Evolutionary conservation across 2,329 filamentous ascomycete species (phyloP), one percentile per base, ranked within the genome.

Genomic region (Dryadomyces quercus-mongolicae): DNA sequence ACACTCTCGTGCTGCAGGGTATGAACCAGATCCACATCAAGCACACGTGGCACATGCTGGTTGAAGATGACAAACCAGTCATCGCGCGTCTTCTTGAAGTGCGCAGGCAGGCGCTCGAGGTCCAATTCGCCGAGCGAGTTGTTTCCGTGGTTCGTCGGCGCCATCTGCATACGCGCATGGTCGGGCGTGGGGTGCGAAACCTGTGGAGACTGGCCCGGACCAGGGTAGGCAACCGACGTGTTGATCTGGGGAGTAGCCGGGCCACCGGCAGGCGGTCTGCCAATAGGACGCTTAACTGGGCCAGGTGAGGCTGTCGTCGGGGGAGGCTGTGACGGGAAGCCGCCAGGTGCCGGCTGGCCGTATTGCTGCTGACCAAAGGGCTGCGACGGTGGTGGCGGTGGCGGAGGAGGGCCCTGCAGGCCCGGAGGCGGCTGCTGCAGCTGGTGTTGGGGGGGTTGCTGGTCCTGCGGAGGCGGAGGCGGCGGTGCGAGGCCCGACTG

Each of bases 1-100:
- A 98, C 93, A 63, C 92, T 97, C 66, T 95, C 88, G 65, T 98
- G 93, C 57, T 83, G 81, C 53, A 98, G 78, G 55, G 90, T 95
- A 71, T 97, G 93, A 49, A 96, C 85, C 43, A 98, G 78, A 60
- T 96, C 90, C 53, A 98, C 90, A 66, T 98, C 93, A 52, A 98
- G 75, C 52, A 90, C 82, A 56, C 93, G 88, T 58, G 88, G 88
- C 42, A 96, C 86, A 55, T 85, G 81, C 47, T 92, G 90, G 71
- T 98, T 96, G 78, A 96, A 98, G 60, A 97, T 88, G 47, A 88
- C 92, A 67, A 94, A 95, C 93, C 93, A 98, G 67, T 97, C 93
- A 47, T 81, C 75, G 34, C 88, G 87, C 55, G 89, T 86, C 67
- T 92, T 91, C 78, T 97, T 97, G 59, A 90, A 82, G 62, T 90